Percentiles rank a stretch among this genome's conserved stretches.
Evolutionary conservation across 164 flowering plant species (phyloP).

Genomic region (Berberis vulgaris): DNA sequence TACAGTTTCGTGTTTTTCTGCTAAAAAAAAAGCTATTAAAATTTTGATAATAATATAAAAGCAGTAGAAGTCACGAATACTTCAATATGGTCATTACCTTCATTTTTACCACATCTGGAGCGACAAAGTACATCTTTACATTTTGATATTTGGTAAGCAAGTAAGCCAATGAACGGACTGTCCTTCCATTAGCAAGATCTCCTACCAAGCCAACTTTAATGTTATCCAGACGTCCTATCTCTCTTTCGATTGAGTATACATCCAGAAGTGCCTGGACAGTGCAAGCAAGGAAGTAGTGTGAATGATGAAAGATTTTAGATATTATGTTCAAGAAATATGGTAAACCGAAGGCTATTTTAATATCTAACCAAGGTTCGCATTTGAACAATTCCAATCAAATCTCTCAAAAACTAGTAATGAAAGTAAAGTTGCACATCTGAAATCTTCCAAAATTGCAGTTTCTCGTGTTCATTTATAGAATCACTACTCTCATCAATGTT

Average conservation of each 20-base stretch:
- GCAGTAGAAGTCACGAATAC: background rate
- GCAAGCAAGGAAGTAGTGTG: background rate
- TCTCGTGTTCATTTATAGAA: too few relatives aligned
- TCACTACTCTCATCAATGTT: too few relatives aligned
- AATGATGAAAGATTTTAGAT: background rate
- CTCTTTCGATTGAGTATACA: constrained; percentile 87
- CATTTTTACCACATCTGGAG: constrained; percentile 94
- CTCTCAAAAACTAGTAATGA: too few relatives aligned
- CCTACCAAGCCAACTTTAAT: constrained; percentile 92
- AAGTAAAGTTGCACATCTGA: too few relatives aligned
- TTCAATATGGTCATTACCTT: constrained; percentile 45
- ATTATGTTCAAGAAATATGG: background rate
- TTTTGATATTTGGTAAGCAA: constrained; percentile 73
- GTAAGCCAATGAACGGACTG: constrained; percentile 93
- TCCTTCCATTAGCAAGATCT: constrained; percentile 98
- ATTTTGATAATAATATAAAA: too few relatives aligned
- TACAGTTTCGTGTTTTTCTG: too few relatives aligned
- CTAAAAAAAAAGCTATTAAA: too few relatives aligned
- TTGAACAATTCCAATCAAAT: too few relatives aligned
- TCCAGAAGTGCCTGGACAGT: constrained; percentile 81
- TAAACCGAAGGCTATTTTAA: too few relatives aligned
- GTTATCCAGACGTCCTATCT: constrained; percentile 83
- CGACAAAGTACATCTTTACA: constrained; percentile 86
- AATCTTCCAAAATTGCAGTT: too few relatives aligned
- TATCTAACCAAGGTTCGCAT: too few relatives aligned